phyloP scores from a whole-genome alignment of 192 early-diverging fungal genomes.

The Piromyces finnis region DNA sequence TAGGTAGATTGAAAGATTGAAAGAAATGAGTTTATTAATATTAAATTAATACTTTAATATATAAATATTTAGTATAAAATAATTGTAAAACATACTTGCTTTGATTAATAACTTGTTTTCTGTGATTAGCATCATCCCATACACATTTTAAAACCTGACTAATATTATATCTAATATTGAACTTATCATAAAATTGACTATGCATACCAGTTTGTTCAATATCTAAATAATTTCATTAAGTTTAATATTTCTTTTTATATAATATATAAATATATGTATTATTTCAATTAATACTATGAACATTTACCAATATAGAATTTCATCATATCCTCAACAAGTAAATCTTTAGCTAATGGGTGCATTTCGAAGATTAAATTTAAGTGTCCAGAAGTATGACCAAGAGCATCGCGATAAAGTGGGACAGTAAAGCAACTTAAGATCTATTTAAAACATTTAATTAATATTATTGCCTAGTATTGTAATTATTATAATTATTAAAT shows the following conservation, averaged over 20 bases:
- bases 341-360: constrained; percentile 50
- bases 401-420: constrained; percentile 28
- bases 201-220: constrained; percentile 84
- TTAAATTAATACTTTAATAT: too few relatives aligned
- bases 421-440: constrained; percentile 67
- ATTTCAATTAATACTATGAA: not conserved
- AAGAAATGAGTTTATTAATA: too few relatives aligned
- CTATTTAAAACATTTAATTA: constrained; percentile 16
- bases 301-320: constrained; percentile 72
- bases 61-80: too few relatives aligned
- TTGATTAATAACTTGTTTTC: constrained; percentile 35
- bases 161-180: constrained; percentile 93
- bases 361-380: constrained; percentile 42
- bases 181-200: constrained; percentile 97
- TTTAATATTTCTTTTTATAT: too few relatives aligned
- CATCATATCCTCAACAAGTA: constrained; percentile 68
- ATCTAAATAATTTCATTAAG: too few relatives aligned
- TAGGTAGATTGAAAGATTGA: too few relatives aligned
- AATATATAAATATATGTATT: too few relatives aligned
- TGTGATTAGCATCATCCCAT: constrained; percentile 57
- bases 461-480: too few relatives aligned
- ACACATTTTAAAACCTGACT: constrained; percentile 72
- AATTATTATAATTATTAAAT: too few relatives aligned
- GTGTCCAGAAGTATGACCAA: constrained; percentile 12
- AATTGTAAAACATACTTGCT: constrained; percentile 39